Evolutionary conservation across 805 yeast genomes (phyloP).

Genomic region (Starmerella bombicola): DNA sequence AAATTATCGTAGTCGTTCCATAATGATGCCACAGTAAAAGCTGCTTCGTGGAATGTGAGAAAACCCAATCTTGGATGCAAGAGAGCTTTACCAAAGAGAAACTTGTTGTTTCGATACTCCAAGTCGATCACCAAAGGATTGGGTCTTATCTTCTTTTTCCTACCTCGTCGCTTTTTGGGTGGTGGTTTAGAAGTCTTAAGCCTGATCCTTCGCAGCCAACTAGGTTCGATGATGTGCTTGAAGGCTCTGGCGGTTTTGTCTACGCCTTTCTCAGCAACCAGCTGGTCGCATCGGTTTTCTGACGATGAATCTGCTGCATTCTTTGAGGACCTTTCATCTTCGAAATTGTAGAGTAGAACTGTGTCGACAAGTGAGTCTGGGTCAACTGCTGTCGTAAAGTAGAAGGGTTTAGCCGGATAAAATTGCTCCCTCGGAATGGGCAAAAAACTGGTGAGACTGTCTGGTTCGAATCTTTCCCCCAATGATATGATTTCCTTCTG

Average conservation of each 20-base stretch:
- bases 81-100: background rate
- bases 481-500: no score
- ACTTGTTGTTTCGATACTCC: conserved; percentile 1
- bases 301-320: background rate
- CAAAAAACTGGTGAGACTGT: background rate
- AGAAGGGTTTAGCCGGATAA: background rate
- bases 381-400: background rate
- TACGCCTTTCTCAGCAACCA: background rate
- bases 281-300: background rate
- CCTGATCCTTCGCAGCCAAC: background rate
- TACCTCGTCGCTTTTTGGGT: background rate
- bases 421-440: background rate
- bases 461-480: no score
- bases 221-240: background rate
- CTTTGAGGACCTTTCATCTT: background rate
- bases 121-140: background rate
- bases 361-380: background rate
- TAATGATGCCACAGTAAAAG: conserved; percentile 3
- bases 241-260: background rate
- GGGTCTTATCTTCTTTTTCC: background rate
- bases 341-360: background rate
- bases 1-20: conserved; percentile 6
- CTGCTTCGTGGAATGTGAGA: background rate
- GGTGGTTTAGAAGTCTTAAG: background rate
- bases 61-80: conserved; percentile 6